Evolutionary conservation across 139 green algal genomes (phyloP), one percentile per base, ranked within the genome.

Genomic region (Micractinium conductrix): DNA sequence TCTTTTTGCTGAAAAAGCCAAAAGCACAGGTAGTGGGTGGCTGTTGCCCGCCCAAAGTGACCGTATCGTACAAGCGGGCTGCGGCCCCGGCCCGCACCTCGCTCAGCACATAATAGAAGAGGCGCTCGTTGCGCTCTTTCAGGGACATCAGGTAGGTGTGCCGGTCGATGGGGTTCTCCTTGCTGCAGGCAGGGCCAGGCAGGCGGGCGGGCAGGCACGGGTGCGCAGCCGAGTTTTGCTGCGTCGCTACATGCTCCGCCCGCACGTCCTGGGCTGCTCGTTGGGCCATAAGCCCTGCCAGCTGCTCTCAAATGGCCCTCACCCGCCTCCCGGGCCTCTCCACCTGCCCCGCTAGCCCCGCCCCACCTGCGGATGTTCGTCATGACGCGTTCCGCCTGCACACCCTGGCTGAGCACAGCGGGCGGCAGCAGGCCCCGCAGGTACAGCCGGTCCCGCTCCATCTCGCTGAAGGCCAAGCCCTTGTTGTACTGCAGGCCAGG

Each of bases 21-120:
- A 4, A 1, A 10, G 26, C 67, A 48, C 67, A 28, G n/a, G n/a
- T n/a, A n/a, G n/a, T n/a, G n/a, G n/a, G n/a, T n/a, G n/a, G n/a
- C n/a, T n/a, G n/a, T n/a, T n/a, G n/a, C n/a, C n/a, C n/a, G n/a
- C n/a, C n/a, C n/a, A n/a, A n/a, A n/a, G n/a, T n/a, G n/a, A n/a
- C n/a, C n/a, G n/a, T n/a, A n/a, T n/a, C n/a, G n/a, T n/a, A n/a
- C n/a, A n/a, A n/a, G n/a, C n/a, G n/a, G n/a, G n/a, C n/a, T n/a
- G n/a, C n/a, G n/a, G n/a, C n/a, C n/a, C n/a, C n/a, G n/a, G n/a
- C n/a, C 14, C 30, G 24, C 55, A 82, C 76, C 76, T 82, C 58
- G 69, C 89, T 73, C 50, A 98, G 87, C 63, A 98, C 94, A 19
- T 94, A 88, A 89, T 96, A 96, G 90, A 96, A 98, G 0, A 98